Base-by-base conservation (phyloP, 768 basidiomycete species). In the Chlorophyllum brunneum region DNA sequence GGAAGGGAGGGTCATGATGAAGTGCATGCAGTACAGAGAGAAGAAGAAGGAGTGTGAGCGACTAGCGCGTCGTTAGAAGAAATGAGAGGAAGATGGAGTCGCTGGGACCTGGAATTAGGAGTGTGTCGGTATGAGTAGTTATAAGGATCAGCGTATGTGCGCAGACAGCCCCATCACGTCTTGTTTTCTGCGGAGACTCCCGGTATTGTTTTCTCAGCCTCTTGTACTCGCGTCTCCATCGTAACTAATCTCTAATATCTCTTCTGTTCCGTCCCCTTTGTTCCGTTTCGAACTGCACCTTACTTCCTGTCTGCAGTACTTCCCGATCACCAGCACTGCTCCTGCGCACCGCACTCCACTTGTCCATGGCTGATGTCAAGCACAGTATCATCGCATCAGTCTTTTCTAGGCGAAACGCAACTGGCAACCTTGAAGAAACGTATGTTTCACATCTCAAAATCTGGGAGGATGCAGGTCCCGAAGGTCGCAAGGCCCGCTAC, bases 381-480 rank as follows among this genome's bases (percentile, higher is more conserved):
- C 78, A 85, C 63, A 77, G 80, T 58, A 95, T 97, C 61, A 83
- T 93, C 59, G 69, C 79, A 1, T 94, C 92, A 4, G 86, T 94
- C 7, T 95, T 97, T 70, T 81, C 82, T 23, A 82, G 79, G 61
- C 77, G 85, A 52, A 86, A 81, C 62, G 80, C 81, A 11, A 70
- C 73, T 54, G 85, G 85, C 36, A 70, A 70, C 40, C 70, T 83
- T 0, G 86, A 85, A 54, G 93, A 97, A 67, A 77, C 77, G 16
- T 95, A 97, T 65, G 82, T 95, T 53, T 78, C 85, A 33, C 94
- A 95, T 69, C 60, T 95, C 66, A 97, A 95, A 76, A 92, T 98
- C 24, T 92, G 86, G 85, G 95, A 98, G 70, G 92, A 95, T 59
- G 78, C 81, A 39, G 78, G 78, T 6, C 61, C 72, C 36, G 88